Base-by-base conservation (phyloP, 345 rosid genomes). In the Crucihimalaya himalaica region DNA sequence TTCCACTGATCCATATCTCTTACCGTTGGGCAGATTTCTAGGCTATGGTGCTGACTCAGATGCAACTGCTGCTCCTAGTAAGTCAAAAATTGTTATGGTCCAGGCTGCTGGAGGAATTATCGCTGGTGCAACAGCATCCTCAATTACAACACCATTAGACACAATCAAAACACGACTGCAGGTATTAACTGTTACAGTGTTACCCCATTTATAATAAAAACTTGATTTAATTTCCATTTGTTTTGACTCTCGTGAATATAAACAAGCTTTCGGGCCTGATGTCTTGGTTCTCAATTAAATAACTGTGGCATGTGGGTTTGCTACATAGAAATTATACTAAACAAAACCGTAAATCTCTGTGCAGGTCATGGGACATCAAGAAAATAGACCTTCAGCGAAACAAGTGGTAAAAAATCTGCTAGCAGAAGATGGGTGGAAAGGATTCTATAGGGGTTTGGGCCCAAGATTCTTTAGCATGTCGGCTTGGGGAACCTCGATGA, bases 401-500 rank as follows among this genome's bases (percentile, higher is more conserved):
- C 80, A 85, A 69, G 94, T 92, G 59, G 88, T 89, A 62, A 90
- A 78, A 75, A 81, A 69, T 70, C 81, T 92, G 82, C 85, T 92
- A 8, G 81, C 86, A 74, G 96, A 92, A 66, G 93, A 92, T 70
- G 97, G 99, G n/a, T 92, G 96, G 94, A 84, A 82, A 77, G 99
- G 98, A 50, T 80, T 96, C 43, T 90, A 96, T 59, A 83, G 92
- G 81, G 99, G 99, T 55, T 72, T 90, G 66, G 98, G 98, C 43
- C 98, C 99, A 18, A 86, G 99, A 80, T 89, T 96, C 80, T 83
- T 96, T 86, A 90, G 96, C 85, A 96, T 87, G 92, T 96, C 99
- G 14, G 94, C 98, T 63, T 90, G 99, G 99, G 99, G 98, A 86
- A 92, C 99, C 68, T 83, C 99, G 1, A 90, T 96, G 99, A 96